Conservation (phyloP, 2,329 filamentous ascomycete species). For the Fusarium penzigii region DNA sequence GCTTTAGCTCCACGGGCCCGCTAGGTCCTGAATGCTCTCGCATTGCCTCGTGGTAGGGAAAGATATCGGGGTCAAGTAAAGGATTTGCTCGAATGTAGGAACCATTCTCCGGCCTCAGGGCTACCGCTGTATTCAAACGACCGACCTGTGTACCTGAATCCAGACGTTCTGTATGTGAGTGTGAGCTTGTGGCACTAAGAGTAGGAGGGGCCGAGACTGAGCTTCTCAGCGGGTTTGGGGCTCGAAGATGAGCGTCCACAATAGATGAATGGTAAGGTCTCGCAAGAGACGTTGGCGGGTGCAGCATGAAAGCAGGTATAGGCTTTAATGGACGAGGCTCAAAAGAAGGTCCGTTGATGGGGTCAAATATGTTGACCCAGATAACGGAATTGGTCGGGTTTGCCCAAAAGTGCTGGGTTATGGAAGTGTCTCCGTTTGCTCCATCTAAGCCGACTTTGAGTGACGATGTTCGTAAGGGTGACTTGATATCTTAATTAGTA, state of each 20-base stretch:
- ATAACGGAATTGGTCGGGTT: slow-evolving; percentile 36
- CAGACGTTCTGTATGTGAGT: neutral
- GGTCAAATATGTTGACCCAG: slow-evolving; percentile 53
- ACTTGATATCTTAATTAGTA: slow-evolving; percentile 10
- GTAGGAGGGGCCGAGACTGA: slow-evolving; percentile 5
- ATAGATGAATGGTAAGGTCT: slow-evolving; percentile 9
- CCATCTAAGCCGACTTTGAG: slow-evolving; percentile 5
- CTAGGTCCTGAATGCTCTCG: slow-evolving; percentile 2
- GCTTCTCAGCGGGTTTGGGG: slow-evolving; percentile 6
- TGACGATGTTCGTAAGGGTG: slow-evolving; percentile 2
- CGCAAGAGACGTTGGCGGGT: slow-evolving; percentile 19
- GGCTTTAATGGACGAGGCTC: slow-evolving; percentile 52
- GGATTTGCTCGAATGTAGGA: neutral
- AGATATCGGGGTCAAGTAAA: slow-evolving; percentile 2
- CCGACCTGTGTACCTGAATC: neutral
- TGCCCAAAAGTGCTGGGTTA: neutral
- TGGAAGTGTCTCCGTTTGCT: slow-evolving; percentile 5
- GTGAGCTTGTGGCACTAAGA: neutral
- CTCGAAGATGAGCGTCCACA: slow-evolving; percentile 14
- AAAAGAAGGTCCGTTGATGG: slow-evolving; percentile 48
- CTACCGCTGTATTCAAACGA: neutral
- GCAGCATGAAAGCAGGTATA: slow-evolving; percentile 50
- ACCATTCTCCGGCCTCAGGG: neutral
- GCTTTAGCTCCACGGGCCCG: slow-evolving; percentile 8
- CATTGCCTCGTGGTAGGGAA: neutral